Base-by-base conservation (phyloP, 441 rosid species). In the Sinapis alba region DNA sequence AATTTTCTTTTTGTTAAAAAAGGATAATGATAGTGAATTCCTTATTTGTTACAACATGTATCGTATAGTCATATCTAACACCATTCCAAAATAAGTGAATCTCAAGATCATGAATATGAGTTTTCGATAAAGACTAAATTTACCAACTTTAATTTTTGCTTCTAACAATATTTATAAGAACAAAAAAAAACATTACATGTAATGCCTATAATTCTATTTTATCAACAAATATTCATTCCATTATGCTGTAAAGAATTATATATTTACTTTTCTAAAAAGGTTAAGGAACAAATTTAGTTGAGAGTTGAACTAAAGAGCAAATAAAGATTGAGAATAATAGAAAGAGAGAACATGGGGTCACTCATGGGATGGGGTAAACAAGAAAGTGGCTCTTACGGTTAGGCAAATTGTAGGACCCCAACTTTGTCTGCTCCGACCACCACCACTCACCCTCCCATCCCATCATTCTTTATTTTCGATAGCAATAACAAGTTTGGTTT, bases 391-490 rank as follows among this genome's bases (percentile, higher is more conserved):
- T 62, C 76, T 18, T 30, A 38, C 47, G 65, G 59, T 62, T 72
- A 72, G 70, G 70, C 70, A 15, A 30, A 32, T 19, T 32, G 61
- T 67, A 59, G 73, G 78, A 68, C 78, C 73, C 50, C 43, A 34
- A 7, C 53, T 60, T 60, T 75, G 78, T 75, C 78, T 75, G 56
- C 41, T 8, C 72, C 53, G 61, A 66, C 78, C 78, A 66, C 61
- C 60, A 47, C 72, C 63, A 20, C 60, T 68, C 51, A 71, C 61
- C 45, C 50, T 20, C 59, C 34, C 47, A 26, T 67, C 73, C 61
- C 67, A 56, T 73, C 64, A 23, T 56, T 26, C 41, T 36, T 26
- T 36, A 43, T 9, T 43, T 43, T n/a, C 50, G 7, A 5, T 27
- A n/a, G 23, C 47, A 26, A 2, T 26, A 45, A 1, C 13, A 51